Evolutionary conservation across 2,329 filamentous ascomycete species (phyloP).

Genomic region (Daldinia sp.): DNA sequence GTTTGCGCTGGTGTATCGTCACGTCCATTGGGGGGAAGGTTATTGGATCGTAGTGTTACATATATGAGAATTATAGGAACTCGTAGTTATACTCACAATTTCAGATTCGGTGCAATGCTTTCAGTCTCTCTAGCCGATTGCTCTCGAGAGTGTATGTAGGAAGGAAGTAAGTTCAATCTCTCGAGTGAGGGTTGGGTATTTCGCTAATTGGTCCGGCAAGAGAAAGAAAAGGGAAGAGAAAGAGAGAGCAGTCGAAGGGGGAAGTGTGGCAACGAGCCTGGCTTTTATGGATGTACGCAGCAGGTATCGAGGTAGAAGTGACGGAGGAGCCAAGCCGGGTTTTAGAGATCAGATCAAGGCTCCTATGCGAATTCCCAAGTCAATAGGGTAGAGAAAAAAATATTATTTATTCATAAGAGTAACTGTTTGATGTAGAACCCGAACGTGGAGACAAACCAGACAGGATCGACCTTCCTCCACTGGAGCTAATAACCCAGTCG

Average conservation of each 20-base stretch:
- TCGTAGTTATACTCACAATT: slow-evolving; percentile 28
- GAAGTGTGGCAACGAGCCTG: slow-evolving; percentile 44
- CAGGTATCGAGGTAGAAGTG: slow-evolving; percentile 13
- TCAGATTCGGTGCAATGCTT: slow-evolving; percentile 18
- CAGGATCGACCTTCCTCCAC: slow-evolving; percentile 43
- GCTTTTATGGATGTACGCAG: slow-evolving; percentile 48
- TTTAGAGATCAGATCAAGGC: slow-evolving; percentile 26
- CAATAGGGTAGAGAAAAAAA: slow-evolving; percentile 28
- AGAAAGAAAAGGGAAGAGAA: slow-evolving; percentile 44
- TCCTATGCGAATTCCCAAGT: slow-evolving; percentile 24
- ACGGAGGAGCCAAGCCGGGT: slow-evolving; percentile 37
- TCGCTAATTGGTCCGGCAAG: slow-evolving; percentile 44
- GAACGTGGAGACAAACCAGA: slow-evolving; percentile 36
- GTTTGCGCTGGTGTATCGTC: slow-evolving; percentile 9
- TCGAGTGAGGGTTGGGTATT: slow-evolving; percentile 36
- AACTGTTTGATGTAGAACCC: slow-evolving; percentile 29
- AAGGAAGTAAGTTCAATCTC: slow-evolving; percentile 13
- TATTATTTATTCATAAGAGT: slow-evolving; percentile 36
- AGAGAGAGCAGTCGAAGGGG: slow-evolving; percentile 42
- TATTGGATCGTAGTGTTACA: slow-evolving; percentile 7
- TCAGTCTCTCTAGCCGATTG: slow-evolving; percentile 16
- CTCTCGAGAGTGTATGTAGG: slow-evolving; percentile 9
- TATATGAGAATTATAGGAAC: slow-evolving; percentile 18
- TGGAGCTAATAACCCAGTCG: slow-evolving; percentile 30
- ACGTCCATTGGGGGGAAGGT: neutral